phyloP scores from a whole-genome alignment of 2,329 filamentous ascomycete species.

The Pseudocercospora eumusae region DNA sequence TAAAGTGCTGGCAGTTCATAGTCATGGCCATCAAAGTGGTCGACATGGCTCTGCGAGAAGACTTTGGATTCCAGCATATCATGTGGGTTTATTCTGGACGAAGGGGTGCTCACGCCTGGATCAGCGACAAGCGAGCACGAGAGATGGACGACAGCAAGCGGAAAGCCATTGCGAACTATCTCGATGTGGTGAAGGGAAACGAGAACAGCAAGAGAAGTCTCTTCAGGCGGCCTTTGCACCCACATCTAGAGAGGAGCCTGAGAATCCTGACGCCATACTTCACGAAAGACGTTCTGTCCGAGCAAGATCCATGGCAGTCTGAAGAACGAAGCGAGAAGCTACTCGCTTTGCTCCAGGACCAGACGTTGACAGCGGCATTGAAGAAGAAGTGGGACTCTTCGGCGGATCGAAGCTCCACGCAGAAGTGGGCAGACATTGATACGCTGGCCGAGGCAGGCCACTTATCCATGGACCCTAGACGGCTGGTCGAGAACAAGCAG shows the following conservation, averaged over 20 bases:
- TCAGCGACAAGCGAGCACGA: constrained; percentile 86
- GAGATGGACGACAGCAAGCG: constrained; percentile 83
- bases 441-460: constrained; percentile 74
- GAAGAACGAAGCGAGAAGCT: constrained; percentile 73
- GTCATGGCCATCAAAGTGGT: constrained; percentile 97
- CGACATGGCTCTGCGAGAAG: constrained; percentile 81
- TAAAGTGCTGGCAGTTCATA: constrained; percentile 94
- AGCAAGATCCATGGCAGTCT: constrained; percentile 81
- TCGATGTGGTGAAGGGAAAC: constrained; percentile 86
- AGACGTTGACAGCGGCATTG: constrained; percentile 71
- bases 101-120: constrained; percentile 96
- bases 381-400: constrained; percentile 88
- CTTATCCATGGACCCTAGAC: constrained; percentile 62
- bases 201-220: constrained; percentile 80
- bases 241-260: constrained; percentile 82
- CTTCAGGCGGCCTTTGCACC: constrained; percentile 83
- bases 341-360: constrained; percentile 81
- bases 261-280: constrained; percentile 84
- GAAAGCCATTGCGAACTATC: constrained; percentile 80
- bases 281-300: constrained; percentile 73
- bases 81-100: constrained; percentile 98
- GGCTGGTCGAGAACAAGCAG: constrained; percentile 85
- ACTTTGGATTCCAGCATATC: constrained; percentile 96
- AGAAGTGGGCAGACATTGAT: constrained; percentile 96
- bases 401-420: constrained; percentile 71